These are phyloP conservation scores for Lactarius psammicola DNA, from an alignment of 768 basidiomycete species.

Conservation along the genomic window DNA sequence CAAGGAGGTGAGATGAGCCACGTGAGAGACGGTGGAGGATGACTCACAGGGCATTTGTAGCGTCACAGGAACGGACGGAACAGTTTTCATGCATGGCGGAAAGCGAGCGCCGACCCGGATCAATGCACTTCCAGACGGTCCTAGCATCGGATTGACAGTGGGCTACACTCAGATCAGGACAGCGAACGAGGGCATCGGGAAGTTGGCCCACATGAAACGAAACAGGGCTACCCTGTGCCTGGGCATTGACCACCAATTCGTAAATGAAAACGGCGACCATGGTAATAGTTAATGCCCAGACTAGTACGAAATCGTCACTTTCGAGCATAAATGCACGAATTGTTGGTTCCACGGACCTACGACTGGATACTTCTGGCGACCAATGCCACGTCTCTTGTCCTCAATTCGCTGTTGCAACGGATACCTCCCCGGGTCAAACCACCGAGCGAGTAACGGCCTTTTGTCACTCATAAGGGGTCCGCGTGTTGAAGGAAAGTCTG, in stretches of 20 bases:
- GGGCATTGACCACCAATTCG: constrained; percentile 74
- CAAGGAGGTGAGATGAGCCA: constrained; percentile 4
- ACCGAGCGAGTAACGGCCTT: constrained; percentile 15
- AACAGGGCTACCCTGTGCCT: constrained; percentile 76
- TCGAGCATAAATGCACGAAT: not conserved
- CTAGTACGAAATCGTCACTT: constrained; percentile 38
- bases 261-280: constrained; percentile 82
- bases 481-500: not conserved
- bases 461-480: not conserved
- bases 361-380: constrained; percentile 76
- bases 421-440: constrained; percentile 36
- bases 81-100: constrained; percentile 86
- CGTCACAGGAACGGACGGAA: constrained; percentile 53
- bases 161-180: constrained; percentile 47
- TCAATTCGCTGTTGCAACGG: constrained; percentile 82
- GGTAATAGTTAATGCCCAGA: constrained; percentile 58
- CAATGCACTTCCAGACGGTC: constrained; percentile 79
- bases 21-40: constrained; percentile 29
- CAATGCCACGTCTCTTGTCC: constrained; percentile 81
- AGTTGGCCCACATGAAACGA: constrained; percentile 67
- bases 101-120: constrained; percentile 91
- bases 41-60: constrained; percentile 55
- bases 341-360: constrained; percentile 51
- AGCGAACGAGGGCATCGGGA: not conserved
- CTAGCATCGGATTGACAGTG: constrained; percentile 85